Conservation (phyloP, 2,329 filamentous ascomycete genomes). For the Fusarium haematococcum region DNA sequence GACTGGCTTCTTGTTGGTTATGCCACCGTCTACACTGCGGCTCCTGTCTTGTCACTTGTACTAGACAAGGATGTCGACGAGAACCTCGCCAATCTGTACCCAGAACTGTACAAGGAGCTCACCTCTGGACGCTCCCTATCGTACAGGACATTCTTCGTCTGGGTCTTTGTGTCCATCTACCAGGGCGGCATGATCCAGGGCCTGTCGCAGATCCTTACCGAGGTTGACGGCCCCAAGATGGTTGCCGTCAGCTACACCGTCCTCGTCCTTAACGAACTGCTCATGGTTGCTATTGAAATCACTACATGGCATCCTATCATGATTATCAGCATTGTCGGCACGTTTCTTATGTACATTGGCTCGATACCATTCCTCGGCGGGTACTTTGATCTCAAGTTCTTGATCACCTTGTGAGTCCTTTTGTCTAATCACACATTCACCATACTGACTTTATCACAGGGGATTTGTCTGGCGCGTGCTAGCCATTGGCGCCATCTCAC, state of each 20-base stretch:
- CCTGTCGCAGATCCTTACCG: conserved; percentile 88
- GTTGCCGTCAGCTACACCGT: conserved; percentile 93
- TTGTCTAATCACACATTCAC: not conserved
- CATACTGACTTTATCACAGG: conserved; percentile 53
- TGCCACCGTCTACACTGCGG: conserved; percentile 94
- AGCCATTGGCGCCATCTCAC: conserved; percentile 81
- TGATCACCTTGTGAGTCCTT: conserved; percentile 73
- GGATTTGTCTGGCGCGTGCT: conserved; percentile 90
- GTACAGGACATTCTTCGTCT: conserved; percentile 95
- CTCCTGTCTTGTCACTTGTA: conserved; percentile 91
- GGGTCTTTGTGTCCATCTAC: conserved; percentile 95
- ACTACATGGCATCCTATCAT: conserved; percentile 97
- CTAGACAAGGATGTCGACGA: conserved; percentile 97
- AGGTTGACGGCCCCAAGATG: conserved; percentile 80
- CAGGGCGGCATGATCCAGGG: conserved; percentile 96
- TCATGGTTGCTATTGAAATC: conserved; percentile 97
- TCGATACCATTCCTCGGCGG: conserved; percentile 86
- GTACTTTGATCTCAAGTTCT: conserved; percentile 89
- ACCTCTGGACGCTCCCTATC: conserved; percentile 87
- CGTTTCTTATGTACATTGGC: conserved; percentile 81
- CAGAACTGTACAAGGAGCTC: conserved; percentile 97
- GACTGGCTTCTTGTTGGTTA: conserved; percentile 98
- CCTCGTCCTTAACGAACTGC: conserved; percentile 90
- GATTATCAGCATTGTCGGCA: conserved; percentile 86
- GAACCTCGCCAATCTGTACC: conserved; percentile 91